Percentiles rank a stretch among this genome's conserved stretches.
Conservation (phyloP, 148 eudicot genomes). For the Rhododendron henanense region DNA sequence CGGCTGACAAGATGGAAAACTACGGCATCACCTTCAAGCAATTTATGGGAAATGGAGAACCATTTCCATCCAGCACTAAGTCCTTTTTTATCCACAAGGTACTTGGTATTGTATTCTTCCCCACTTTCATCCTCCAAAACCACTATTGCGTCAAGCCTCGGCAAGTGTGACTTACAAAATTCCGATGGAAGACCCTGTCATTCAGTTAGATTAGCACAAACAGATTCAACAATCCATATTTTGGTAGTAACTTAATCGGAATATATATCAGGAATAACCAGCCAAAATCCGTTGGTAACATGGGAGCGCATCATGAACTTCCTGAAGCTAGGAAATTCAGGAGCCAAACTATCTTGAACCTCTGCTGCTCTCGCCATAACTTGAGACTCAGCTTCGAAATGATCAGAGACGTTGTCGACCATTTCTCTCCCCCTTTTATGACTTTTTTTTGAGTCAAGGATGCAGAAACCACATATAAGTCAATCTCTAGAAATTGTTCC, state of each 20-base stretch:
- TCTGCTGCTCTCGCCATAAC: not conserved
- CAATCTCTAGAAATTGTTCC: not conserved
- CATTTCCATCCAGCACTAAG: slow-evolving; percentile 29
- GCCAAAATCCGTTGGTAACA: not conserved
- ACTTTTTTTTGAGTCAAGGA: not conserved
- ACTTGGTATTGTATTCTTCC: slow-evolving; percentile 5
- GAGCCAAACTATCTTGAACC: not conserved
- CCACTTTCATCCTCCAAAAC: slow-evolving; percentile 24
- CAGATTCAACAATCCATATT: not conserved
- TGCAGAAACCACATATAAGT: not conserved
- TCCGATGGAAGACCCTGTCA: slow-evolving; percentile 24
- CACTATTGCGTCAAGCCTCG: not conserved
- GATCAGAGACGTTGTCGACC: not conserved
- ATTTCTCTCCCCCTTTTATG: not conserved
- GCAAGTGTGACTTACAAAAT: slow-evolving; percentile 18
- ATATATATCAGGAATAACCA: not conserved
- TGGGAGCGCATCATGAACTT: not conserved
- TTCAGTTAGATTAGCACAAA: not conserved
- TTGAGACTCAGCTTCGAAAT: not conserved
- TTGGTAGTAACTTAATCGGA: not conserved
- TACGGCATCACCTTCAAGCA: slow-evolving; percentile 25
- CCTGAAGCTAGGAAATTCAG: not conserved
- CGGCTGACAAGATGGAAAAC: slow-evolving; percentile 20
- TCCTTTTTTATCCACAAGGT: not conserved
- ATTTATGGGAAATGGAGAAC: slow-evolving; percentile 13